Evolutionary conservation across 2,329 filamentous ascomycete species (phyloP).

Genomic region (Samsoniella hepiali): DNA sequence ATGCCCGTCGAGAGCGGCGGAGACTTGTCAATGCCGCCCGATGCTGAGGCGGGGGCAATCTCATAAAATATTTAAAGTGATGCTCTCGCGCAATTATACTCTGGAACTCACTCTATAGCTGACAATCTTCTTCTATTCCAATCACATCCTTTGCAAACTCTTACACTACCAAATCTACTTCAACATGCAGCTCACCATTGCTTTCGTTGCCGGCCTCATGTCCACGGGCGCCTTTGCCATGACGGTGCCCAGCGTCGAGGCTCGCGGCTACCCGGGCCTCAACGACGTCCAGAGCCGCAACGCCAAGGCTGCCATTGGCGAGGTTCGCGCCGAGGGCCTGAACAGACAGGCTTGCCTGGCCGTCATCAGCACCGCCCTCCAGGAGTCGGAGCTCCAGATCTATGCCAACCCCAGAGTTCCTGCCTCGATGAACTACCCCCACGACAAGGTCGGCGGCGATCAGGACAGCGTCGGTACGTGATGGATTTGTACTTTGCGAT

Average conservation of each 20-base stretch:
- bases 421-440: conserved; percentile 10
- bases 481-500: no score
- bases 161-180: neutral
- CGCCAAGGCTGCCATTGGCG: conserved; percentile 8
- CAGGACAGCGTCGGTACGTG: conserved; percentile 15
- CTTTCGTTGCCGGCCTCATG: conserved; percentile 11
- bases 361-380: conserved; percentile 13
- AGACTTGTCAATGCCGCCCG: neutral
- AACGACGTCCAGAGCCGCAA: conserved; percentile 12
- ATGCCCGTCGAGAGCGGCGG: neutral
- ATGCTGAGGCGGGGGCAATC: neutral
- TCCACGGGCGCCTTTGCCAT: neutral
- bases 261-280: conserved; percentile 1
- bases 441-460: conserved; percentile 14
- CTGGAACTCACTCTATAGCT: no score
- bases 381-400: conserved; percentile 12
- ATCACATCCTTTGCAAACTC: no score
- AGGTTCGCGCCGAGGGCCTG: conserved; percentile 4
- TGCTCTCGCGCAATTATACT: neutral
- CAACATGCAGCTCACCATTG: conserved; percentile 10
- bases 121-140: neutral
- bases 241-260: neutral
- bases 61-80: neutral
- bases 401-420: conserved; percentile 13
- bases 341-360: conserved; percentile 11